Evolutionary conservation across 1,284 basidiomycete genomes (phyloP).

Genomic region (Apiotrichum veenhuisii): DNA sequence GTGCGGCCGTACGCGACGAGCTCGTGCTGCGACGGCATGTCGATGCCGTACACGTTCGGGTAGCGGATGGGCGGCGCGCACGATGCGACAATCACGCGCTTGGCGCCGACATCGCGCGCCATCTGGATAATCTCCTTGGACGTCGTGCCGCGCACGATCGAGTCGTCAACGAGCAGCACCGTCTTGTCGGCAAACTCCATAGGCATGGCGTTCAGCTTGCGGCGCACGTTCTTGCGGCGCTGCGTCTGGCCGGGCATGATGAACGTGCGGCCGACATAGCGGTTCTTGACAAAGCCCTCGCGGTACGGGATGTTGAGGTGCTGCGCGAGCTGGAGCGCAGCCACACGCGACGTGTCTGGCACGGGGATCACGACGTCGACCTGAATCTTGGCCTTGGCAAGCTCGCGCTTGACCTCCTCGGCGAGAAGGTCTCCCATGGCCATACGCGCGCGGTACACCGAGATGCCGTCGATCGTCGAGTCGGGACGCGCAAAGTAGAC

Average conservation of each 20-base stretch:
- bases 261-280: conserved; percentile 96
- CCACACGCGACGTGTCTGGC: conserved; percentile 94
- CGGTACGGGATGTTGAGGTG: conserved; percentile 86
- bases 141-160: conserved; percentile 97
- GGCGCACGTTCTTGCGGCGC: conserved; percentile 82
- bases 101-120: conserved; percentile 99
- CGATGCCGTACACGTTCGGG: conserved; percentile 98
- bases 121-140: conserved; percentile 99
- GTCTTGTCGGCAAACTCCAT: conserved; percentile 91
- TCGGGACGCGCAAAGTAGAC: conserved; percentile 99
- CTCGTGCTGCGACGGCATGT: conserved; percentile 94
- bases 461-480: conserved; percentile 94
- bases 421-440: conserved; percentile 98
- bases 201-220: conserved; percentile 99
- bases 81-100: conserved; percentile 92
- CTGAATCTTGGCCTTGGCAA: conserved; percentile 64
- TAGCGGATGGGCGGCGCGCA: conserved; percentile 77
- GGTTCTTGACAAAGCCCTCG: conserved; percentile 98
- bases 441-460: conserved; percentile 96
- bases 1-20: conserved; percentile 85
- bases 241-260: conserved; percentile 97
- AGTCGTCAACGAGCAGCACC: conserved; percentile 96
- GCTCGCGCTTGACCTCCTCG: conserved; percentile 72
- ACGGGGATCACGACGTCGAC: conserved; percentile 98
- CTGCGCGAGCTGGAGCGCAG: conserved; percentile 92